Evolutionary conservation across 192 early-diverging fungal species (phyloP).

Genomic region (Neocallimastix lanati): DNA sequence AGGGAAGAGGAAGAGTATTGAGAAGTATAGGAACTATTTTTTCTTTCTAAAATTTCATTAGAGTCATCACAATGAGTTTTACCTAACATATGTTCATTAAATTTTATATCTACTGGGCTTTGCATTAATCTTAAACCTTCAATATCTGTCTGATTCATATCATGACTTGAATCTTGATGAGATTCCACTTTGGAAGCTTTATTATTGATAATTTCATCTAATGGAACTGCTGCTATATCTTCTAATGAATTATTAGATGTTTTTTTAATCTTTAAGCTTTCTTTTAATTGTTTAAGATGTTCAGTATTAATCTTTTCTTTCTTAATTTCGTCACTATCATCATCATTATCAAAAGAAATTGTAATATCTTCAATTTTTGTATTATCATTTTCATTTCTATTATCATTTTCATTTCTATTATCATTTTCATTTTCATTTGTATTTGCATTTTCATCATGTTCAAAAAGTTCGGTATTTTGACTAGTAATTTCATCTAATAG

Average conservation of each 20-base stretch:
- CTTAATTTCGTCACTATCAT: neutral
- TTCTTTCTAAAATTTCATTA: neutral
- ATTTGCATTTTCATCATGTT: neutral
- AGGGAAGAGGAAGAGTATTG: neutral
- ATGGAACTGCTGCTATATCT: neutral
- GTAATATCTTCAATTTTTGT: no score
- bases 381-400: no score
- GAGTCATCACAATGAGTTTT: neutral
- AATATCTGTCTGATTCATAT: no score
- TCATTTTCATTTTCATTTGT: neutral
- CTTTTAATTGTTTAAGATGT: neutral
- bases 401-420: no score
- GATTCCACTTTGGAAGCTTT: no score
- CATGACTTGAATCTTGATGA: no score
- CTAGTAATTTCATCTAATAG: neutral
- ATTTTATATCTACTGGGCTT: neutral
- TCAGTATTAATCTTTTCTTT: neutral
- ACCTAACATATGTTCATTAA: neutral
- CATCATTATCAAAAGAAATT: no score
- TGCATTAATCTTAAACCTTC: neutral
- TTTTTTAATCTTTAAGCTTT: neutral
- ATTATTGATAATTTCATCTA: no score
- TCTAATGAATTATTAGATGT: neutral
- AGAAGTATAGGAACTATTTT: neutral
- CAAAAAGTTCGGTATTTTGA: neutral